Evolutionary conservation across 129 eudicot genomes (phyloP).

Genomic region (Daucus carota): DH1_v3.0 NC_030385.2:43096501-43097000

Average conservation of each 20-base stretch:
- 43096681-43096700: neutral
- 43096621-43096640: constrained; percentile 97
- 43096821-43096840: neutral
- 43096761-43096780: neutral
- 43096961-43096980: constrained; percentile 90
- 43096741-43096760: neutral
- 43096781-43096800: neutral
- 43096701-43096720: neutral
- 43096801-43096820: neutral
- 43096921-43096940: constrained; percentile 34
- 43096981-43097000: constrained; percentile 73
- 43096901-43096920: neutral
- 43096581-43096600: constrained; percentile 72
- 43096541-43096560: neutral
- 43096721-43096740: neutral
- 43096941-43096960: constrained; percentile 96
- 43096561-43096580: neutral
- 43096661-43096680: neutral
- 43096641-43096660: constrained; percentile 14
- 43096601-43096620: constrained; percentile 91
- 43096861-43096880: neutral
- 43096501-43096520: neutral
- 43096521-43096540: neutral
- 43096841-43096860: neutral
- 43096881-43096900: neutral